These are phyloP conservation scores for maize (Zea mays) DNA, from an alignment of 176 grass and related monocot species.

Conservation along the genomic window DNA sequence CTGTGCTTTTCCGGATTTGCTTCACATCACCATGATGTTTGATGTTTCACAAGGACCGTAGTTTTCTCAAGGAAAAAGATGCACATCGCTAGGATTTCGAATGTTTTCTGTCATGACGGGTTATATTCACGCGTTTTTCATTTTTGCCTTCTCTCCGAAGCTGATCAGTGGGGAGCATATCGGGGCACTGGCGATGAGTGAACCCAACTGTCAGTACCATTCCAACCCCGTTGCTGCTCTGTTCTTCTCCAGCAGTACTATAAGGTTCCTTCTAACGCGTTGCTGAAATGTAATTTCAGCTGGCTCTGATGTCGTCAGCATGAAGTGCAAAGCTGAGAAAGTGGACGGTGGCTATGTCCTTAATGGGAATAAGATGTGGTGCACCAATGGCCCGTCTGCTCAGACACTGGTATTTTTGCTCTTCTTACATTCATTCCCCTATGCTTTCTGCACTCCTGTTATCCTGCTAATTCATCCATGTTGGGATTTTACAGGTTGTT, in stretches of 20 bases:
- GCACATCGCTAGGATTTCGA: neutral
- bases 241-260: too few species aligned
- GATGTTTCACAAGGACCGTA: neutral
- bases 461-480: constrained; percentile 24
- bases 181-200: constrained; percentile 92
- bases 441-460: neutral
- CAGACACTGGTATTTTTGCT: constrained; percentile 70
- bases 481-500: constrained; percentile 73
- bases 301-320: constrained; percentile 98
- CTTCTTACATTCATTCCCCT: neutral
- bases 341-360: constrained; percentile 87
- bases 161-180: constrained; percentile 90
- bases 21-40: neutral
- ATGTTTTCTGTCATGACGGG: neutral
- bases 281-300: constrained; percentile 44
- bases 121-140: neutral
- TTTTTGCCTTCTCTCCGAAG: constrained; percentile 55
- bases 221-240: neutral
- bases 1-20: constrained; percentile 15
- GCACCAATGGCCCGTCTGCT: constrained; percentile 91
- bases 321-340: constrained; percentile 95
- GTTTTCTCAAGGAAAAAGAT: neutral
- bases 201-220: constrained; percentile 77
- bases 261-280: neutral
- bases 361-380: constrained; percentile 99